A percentile compares a stretch with the other conserved stretches of the same genome.
These are phyloP conservation scores for Leptographium lundbergii DNA, from an alignment of 2,329 filamentous ascomycete species.

Conservation along the genomic window DNA sequence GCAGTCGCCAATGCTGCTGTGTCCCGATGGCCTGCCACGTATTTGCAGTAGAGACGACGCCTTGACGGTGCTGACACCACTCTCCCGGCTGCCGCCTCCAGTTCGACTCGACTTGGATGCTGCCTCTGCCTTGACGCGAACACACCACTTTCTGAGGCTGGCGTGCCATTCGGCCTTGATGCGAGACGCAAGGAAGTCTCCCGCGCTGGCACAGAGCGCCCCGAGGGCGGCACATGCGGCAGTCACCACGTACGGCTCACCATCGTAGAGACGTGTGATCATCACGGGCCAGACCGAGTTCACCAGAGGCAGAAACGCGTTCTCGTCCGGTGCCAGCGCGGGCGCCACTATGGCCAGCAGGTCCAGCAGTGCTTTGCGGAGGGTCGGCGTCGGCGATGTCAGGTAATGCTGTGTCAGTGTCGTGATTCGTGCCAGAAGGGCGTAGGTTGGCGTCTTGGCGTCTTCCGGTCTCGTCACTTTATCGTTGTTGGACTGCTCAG, in stretches of 20 bases:
- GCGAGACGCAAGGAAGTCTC: constrained; percentile 67
- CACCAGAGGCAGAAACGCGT: constrained; percentile 75
- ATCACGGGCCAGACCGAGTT: constrained; percentile 87
- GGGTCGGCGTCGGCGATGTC: constrained; percentile 65
- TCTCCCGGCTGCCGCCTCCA: constrained; percentile 4
- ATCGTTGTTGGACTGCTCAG: constrained; percentile 17
- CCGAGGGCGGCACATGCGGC: constrained; percentile 58
- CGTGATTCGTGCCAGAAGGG: constrained; percentile 70
- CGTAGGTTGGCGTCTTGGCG: constrained; percentile 60
- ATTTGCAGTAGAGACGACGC: not conserved
- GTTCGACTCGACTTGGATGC: constrained; percentile 11
- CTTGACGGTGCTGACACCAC: not conserved
- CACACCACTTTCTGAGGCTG: constrained; percentile 36
- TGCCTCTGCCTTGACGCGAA: constrained; percentile 28
- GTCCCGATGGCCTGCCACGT: not conserved
- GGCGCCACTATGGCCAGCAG: constrained; percentile 63
- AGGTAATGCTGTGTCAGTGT: constrained; percentile 82
- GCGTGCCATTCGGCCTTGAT: constrained; percentile 60
- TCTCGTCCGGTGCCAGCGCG: constrained; percentile 62
- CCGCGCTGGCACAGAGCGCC: constrained; percentile 57
- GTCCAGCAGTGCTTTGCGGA: constrained; percentile 66
- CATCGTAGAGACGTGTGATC: constrained; percentile 51
- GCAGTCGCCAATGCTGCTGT: not conserved
- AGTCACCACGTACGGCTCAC: constrained; percentile 54
- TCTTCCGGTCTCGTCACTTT: constrained; percentile 27